These are phyloP conservation scores for Oehlia diaphana DNA, from an alignment of 192 early-diverging fungal genomes.

Conservation along the genomic window DNA sequence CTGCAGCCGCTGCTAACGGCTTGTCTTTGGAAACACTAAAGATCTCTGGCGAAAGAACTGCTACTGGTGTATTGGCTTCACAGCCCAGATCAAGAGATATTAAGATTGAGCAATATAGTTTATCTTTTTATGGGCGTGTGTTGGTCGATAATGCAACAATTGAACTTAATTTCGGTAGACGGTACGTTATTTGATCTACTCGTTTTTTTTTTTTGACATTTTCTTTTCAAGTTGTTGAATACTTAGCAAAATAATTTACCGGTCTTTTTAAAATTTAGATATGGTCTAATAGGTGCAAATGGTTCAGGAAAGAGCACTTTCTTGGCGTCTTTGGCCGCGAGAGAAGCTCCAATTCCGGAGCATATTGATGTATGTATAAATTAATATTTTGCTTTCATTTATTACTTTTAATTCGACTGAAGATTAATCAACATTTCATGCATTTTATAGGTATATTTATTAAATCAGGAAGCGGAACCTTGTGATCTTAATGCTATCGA, in stretches of 20 bases:
- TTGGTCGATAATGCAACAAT: slow-evolving; percentile 92
- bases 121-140: slow-evolving; percentile 92
- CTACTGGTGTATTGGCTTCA: slow-evolving; percentile 90
- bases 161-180: slow-evolving; percentile 98
- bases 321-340: slow-evolving; percentile 85
- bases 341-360: slow-evolving; percentile 93
- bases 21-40: slow-evolving; percentile 56
- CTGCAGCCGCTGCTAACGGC: slow-evolving; percentile 42
- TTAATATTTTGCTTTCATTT: not conserved
- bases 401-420: not conserved
- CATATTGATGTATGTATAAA: slow-evolving; percentile 81
- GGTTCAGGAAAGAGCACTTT: slow-evolving; percentile 96
- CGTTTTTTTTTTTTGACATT: not conserved
- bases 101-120: slow-evolving; percentile 92
- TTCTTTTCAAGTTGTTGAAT: not conserved
- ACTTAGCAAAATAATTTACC: no score
- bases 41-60: slow-evolving; percentile 78
- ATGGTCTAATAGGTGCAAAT: slow-evolving; percentile 94
- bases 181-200: slow-evolving; percentile 39
- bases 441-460: slow-evolving; percentile 73
- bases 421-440: not conserved
- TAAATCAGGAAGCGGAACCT: slow-evolving; percentile 95
- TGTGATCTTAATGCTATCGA: slow-evolving; percentile 89
- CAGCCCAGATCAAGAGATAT: slow-evolving; percentile 91
- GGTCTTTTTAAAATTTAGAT: slow-evolving; percentile 34